Base-by-base conservation (phyloP, 345 rosid genomes). In the Arabidopsis suecica region DNA sequence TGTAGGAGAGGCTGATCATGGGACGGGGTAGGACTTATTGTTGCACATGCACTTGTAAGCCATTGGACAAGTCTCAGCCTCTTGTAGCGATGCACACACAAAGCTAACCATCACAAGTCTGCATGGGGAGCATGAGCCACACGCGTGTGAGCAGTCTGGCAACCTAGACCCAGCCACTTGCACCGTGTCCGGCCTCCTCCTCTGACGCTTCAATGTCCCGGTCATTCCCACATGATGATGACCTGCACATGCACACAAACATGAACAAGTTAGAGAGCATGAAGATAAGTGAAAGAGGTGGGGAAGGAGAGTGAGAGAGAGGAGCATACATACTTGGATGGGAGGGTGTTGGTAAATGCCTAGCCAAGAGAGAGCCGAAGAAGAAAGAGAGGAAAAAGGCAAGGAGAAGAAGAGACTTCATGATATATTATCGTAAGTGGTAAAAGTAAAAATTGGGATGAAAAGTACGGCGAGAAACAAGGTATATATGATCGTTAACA, bases 61-160 rank as follows among this genome's bases (percentile, higher is more conserved):
- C 85, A 95, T 86, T 8, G 97, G 99, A 82, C 99, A 95, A 40
- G 99, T 85, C 88, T 95, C 97, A 5, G 97, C 97, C 78, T 92
- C 97, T 74, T 87, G 87, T 6, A 90, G 71, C 11, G 97, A 74
- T 36, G 99, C 85, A 70, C 99, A 92, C 16, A 89, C 90, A 61
- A 88, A 90, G 88, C 97, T 92, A 50, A 95, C 93, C 91, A 92
- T 89, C 44, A 95, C 97, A 62, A 95, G 87, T 62, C 90, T 82
- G 61, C 97, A 95, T 7, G 99, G 97, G 6, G 82, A 81, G 81
- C 98, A 93, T 8, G 97, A 93, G 22, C 98, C 98, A 60, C 97
- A 93, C 11, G 97, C 98, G 65, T 91, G 95, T 1, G 98, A 86
- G 69, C 97, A 93, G 76, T 89, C 98, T 0, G 97, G 97, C 64